phyloP scores from a whole-genome alignment of 768 basidiomycete genomes.

The Amanita subjunquillea region DNA sequence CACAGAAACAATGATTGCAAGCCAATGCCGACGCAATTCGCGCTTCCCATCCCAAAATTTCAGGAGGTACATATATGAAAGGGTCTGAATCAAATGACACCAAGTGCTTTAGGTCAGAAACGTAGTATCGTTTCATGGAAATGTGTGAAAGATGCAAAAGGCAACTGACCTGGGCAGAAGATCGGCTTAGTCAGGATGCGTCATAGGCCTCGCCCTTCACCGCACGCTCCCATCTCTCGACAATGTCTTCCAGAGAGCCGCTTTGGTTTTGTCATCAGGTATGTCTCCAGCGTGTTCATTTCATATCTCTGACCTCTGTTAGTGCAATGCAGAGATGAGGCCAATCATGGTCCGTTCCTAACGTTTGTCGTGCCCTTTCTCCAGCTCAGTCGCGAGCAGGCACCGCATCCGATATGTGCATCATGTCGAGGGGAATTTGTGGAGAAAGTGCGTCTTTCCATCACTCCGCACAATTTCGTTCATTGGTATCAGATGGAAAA shows the following conservation, averaged over 20 bases:
- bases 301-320: slow-evolving; percentile 6
- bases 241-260: slow-evolving; percentile 63
- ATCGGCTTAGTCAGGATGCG: neutral
- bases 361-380: neutral
- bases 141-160: no score
- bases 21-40: no score
- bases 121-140: no score
- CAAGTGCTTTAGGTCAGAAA: no score
- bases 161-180: no score
- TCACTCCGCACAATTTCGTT: slow-evolving; percentile 6
- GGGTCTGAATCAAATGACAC: no score
- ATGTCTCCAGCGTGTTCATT: slow-evolving; percentile 8
- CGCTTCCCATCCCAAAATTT: no score
- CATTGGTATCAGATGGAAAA: slow-evolving; percentile 53
- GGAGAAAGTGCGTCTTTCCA: slow-evolving; percentile 45
- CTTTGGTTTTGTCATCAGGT: slow-evolving; percentile 78
- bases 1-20: no score
- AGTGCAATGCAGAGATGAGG: slow-evolving; percentile 82
- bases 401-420: slow-evolving; percentile 75
- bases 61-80: no score
- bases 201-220: neutral
- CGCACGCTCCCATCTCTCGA: neutral
- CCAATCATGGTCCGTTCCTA: slow-evolving; percentile 60
- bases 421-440: slow-evolving; percentile 78
- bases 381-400: slow-evolving; percentile 27